phyloP scores from a whole-genome alignment of 2,329 filamentous ascomycete species.

The Ophiognomonia clavigignenti-juglandacearum region DNA sequence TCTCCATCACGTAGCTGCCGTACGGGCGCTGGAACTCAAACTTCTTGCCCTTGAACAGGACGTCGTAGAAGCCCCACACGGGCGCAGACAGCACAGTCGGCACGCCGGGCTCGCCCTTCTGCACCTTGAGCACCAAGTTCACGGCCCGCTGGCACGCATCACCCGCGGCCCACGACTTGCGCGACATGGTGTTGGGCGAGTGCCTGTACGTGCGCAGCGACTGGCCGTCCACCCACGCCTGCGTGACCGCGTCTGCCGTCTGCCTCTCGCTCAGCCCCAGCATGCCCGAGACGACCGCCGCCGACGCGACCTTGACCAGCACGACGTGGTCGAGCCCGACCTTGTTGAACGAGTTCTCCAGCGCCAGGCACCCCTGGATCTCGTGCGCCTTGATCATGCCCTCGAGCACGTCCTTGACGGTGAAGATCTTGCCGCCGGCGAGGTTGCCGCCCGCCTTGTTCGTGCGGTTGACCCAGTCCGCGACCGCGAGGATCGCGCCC shows the following conservation, averaged over 20 bases:
- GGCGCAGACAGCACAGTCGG: conserved; percentile 90
- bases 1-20: conserved; percentile 99
- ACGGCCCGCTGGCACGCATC: conserved; percentile 96
- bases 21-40: conserved; percentile 96
- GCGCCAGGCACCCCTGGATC: conserved; percentile 93
- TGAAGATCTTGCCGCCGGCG: conserved; percentile 83
- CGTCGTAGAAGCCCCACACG: conserved; percentile 98
- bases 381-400: conserved; percentile 99
- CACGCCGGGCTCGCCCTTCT: conserved; percentile 85
- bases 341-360: conserved; percentile 99
- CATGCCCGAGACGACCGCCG: conserved; percentile 93
- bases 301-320: conserved; percentile 93
- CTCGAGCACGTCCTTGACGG: conserved; percentile 85
- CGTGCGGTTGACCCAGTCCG: conserved; percentile 96
- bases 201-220: conserved; percentile 95
- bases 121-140: conserved; percentile 84
- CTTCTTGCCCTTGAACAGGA: conserved; percentile 91
- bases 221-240: conserved; percentile 97
- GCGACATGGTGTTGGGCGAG: conserved; percentile 98
- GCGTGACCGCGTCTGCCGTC: conserved; percentile 91
- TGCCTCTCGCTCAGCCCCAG: conserved; percentile 83
- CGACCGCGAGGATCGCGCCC: conserved; percentile 91
- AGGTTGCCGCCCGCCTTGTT: conserved; percentile 72
- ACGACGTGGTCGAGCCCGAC: conserved; percentile 97
- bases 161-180: conserved; percentile 98